Percentiles rank a stretch among this genome's conserved stretches.
These are phyloP conservation scores for Scopulariopsis brevicaulis DNA, from an alignment of 2,329 filamentous ascomycete species.

Conservation along the genomic window DNA sequence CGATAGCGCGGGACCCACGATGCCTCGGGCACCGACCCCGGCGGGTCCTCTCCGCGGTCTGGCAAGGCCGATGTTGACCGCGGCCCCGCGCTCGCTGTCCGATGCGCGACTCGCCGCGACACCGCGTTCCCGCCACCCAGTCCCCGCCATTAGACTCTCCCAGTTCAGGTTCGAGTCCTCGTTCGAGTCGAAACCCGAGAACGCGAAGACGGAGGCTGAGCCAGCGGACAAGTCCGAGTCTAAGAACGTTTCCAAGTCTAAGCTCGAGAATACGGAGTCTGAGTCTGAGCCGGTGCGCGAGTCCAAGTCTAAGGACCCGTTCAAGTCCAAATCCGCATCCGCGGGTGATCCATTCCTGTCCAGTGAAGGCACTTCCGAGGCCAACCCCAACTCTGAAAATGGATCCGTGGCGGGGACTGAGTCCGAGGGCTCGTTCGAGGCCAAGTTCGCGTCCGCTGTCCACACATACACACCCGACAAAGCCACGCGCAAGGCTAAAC, in stretches of 20 bases:
- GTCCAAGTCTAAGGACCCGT: too few species aligned
- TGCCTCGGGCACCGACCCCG: background rate
- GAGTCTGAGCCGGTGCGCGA: too few species aligned
- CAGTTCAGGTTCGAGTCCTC: background rate
- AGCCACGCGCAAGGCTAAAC: background rate
- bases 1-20: background rate
- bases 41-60: background rate
- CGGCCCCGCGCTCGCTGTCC: background rate
- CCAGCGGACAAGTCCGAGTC: too few species aligned
- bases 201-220: background rate
- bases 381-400: too few species aligned
- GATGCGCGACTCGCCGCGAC: background rate
- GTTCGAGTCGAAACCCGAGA: background rate
- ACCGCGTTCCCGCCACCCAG: background rate
- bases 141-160: background rate
- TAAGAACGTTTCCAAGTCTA: background rate
- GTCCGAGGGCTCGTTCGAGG: too few species aligned
- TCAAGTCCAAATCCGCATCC: too few species aligned
- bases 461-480: too few species aligned
- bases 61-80: background rate
- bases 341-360: too few species aligned
- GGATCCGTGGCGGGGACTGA: too few species aligned
- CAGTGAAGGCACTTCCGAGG: too few species aligned
- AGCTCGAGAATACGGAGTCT: background rate
- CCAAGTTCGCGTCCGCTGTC: too few species aligned